These are phyloP conservation scores for Ustilago curta DNA, from an alignment of 1,284 basidiomycete species.

Conservation along the genomic window DNA sequence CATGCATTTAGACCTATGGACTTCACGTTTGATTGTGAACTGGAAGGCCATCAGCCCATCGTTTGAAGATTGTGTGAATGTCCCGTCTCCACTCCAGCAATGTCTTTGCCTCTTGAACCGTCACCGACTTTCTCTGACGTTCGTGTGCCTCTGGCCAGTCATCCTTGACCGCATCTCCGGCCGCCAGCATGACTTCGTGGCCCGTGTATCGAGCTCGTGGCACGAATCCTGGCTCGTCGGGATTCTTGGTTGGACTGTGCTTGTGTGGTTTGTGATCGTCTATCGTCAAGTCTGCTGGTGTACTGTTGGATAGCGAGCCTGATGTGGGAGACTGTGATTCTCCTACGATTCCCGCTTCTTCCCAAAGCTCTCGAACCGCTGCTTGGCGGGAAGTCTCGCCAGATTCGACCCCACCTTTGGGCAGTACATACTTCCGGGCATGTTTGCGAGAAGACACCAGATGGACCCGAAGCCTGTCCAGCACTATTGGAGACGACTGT, in stretches of 20 bases:
- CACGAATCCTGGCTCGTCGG: constrained; percentile 38
- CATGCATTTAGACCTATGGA: not conserved
- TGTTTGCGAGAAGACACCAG: constrained; percentile 66
- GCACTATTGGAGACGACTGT: not conserved
- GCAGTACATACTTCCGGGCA: constrained; percentile 52
- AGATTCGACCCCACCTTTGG: constrained; percentile 65
- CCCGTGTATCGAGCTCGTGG: constrained; percentile 54
- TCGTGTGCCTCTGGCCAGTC: constrained; percentile 61
- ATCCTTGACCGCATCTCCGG: constrained; percentile 1
- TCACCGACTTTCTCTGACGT: constrained; percentile 45
- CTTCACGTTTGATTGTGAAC: not conserved
- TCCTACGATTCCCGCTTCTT: constrained; percentile 53
- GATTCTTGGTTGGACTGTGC: constrained; percentile 30
- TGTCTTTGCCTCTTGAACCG: constrained; percentile 39
- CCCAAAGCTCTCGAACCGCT: constrained; percentile 62
- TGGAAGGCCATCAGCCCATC: constrained; percentile 23
- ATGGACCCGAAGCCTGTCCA: constrained; percentile 29
- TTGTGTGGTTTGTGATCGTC: constrained; percentile 63
- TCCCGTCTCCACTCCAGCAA: constrained; percentile 57
- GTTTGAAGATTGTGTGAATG: constrained; percentile 34
- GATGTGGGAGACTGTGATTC: not conserved
- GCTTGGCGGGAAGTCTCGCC: constrained; percentile 55
- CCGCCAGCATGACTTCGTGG: constrained; percentile 47
- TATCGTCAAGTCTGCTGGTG: constrained; percentile 7
- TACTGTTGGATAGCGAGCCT: constrained; percentile 10